These are phyloP conservation scores for Leccinum rimulosum DNA, from an alignment of 768 basidiomycete species.

Conservation along the genomic window DNA sequence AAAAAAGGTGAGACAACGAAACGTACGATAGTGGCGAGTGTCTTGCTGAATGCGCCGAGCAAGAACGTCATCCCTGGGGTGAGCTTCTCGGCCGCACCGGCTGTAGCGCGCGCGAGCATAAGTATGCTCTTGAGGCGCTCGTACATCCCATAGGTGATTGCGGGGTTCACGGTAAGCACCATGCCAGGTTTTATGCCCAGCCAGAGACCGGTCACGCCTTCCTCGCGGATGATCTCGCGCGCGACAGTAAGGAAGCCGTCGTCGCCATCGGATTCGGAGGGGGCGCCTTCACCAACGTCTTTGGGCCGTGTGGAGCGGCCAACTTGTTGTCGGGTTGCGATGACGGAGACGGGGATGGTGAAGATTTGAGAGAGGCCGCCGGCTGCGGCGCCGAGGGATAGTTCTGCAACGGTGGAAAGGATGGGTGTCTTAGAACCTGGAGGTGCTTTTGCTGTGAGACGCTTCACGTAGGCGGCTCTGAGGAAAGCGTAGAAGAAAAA, in stretches of 20 bases:
- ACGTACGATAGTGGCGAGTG: conserved; percentile 88
- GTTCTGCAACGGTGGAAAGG: conserved; percentile 75
- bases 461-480: conserved; percentile 75
- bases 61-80: conserved; percentile 76
- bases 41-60: conserved; percentile 92
- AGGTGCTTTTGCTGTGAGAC: conserved; percentile 57
- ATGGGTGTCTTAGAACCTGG: conserved; percentile 58
- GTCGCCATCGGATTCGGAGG: conserved; percentile 31
- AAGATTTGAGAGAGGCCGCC: conserved; percentile 96
- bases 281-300: neutral
- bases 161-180: conserved; percentile 96
- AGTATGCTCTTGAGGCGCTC: conserved; percentile 84
- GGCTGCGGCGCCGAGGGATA: conserved; percentile 86
- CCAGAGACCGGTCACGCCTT: conserved; percentile 88
- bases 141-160: conserved; percentile 94
- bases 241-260: conserved; percentile 81
- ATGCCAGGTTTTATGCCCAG: conserved; percentile 88
- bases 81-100: conserved; percentile 54
- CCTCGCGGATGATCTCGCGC: conserved; percentile 83
- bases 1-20: neutral
- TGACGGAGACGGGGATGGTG: conserved; percentile 96
- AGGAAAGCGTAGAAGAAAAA: conserved; percentile 99
- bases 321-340: conserved; percentile 96
- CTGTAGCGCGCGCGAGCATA: conserved; percentile 50
- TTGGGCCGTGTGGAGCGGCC: conserved; percentile 39